A percentile compares a stretch with the other conserved stretches of the same genome.
Conservation (phyloP, 2,329 filamentous ascomycete genomes). For the Verticillium nubilum region DNA sequence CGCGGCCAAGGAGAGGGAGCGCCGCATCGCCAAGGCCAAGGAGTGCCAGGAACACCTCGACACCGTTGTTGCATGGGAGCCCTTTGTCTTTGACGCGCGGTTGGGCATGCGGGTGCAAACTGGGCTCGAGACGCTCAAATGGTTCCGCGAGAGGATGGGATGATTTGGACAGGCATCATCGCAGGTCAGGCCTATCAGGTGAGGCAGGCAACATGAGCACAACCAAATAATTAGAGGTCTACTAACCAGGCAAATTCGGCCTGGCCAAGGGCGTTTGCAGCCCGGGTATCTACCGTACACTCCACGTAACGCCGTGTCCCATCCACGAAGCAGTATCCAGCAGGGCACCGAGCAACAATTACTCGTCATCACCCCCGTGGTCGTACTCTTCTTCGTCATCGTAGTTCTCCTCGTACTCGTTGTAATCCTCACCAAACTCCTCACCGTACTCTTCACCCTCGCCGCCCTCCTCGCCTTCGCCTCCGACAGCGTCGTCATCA, state of each 20-base stretch:
- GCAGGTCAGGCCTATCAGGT: too few relatives aligned
- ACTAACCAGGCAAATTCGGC: neutral
- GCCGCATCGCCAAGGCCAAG: conserved; percentile 42
- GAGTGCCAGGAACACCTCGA: conserved; percentile 62
- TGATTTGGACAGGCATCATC: conserved; percentile 10
- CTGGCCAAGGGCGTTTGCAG: neutral
- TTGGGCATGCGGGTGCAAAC: conserved; percentile 70
- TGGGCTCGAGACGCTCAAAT: conserved; percentile 59
- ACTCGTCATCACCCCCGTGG: neutral
- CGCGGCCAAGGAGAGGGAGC: conserved; percentile 20
- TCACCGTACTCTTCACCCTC: conserved; percentile 16
- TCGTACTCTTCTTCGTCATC: conserved; percentile 21
- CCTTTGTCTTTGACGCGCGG: conserved; percentile 67
- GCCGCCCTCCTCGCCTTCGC: conserved; percentile 19
- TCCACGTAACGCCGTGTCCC: neutral
- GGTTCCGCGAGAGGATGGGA: conserved; percentile 40
- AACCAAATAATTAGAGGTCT: neutral
- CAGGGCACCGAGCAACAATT: too few relatives aligned
- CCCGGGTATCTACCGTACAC: neutral
- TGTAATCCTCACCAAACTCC: conserved; percentile 15
- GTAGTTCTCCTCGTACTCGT: conserved; percentile 30
- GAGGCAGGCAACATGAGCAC: neutral
- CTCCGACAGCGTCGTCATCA: conserved; percentile 28
- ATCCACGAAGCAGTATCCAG: neutral
- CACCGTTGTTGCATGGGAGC: conserved; percentile 64